Conservation (phyloP, 106 monocot genomes). For the Vanilla planifolia region DNA sequence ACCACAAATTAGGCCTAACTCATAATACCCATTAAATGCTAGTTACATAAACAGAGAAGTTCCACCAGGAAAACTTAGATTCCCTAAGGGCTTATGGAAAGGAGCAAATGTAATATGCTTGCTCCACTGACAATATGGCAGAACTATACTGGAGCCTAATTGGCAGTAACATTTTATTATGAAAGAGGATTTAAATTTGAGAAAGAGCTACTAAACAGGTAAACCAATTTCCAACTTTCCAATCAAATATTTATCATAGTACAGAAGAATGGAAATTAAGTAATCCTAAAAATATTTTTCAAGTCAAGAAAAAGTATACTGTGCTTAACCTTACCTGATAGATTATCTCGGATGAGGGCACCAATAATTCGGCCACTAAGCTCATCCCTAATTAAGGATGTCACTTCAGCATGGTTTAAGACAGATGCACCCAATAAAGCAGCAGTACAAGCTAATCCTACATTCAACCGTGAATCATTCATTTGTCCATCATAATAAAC, state of each 20-base stretch:
- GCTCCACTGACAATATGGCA: no score
- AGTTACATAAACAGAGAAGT: no score
- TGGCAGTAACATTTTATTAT: no score
- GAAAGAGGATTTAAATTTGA: no score
- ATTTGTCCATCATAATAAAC: constrained; percentile 99
- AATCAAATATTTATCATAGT: background rate
- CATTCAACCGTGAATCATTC: constrained; percentile 95
- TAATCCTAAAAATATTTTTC: background rate
- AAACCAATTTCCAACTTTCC: background rate
- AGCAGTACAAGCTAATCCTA: constrained; percentile 93
- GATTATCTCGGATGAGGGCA: constrained; percentile 64
- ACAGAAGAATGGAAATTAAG: background rate
- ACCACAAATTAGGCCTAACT: no score
- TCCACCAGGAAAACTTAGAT: no score
- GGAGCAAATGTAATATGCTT: no score
- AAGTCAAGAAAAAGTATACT: background rate
- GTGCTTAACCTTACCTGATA: constrained; percentile 76
- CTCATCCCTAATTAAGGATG: constrained; percentile 79
- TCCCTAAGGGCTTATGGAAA: no score
- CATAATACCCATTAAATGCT: no score
- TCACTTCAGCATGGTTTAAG: constrained; percentile 92
- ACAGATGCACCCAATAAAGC: constrained; percentile 80
- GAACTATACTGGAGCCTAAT: no score
- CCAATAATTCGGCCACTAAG: constrained; percentile 62
- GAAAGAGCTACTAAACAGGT: background rate